Percentiles rank a stretch among this genome's conserved stretches.
phyloP scores from a whole-genome alignment of 2,329 filamentous ascomycete species.

The Stachybotrys chartarum region DNA sequence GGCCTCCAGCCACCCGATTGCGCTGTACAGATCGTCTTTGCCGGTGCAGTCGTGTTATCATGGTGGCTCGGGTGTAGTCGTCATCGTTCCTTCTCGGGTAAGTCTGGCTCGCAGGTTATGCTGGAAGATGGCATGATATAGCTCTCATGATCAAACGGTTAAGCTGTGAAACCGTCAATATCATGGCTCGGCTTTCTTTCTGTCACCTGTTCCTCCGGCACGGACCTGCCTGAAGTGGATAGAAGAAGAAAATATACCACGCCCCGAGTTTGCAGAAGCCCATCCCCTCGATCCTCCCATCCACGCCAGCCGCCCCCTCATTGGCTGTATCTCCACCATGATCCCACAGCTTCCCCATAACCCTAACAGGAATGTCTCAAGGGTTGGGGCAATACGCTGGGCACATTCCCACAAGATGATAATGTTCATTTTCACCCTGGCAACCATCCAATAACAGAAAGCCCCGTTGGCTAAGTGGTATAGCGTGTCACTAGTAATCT shows the following conservation, averaged over 20 bases:
- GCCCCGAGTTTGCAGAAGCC: background rate
- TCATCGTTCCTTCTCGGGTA: too few species aligned
- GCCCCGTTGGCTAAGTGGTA: conserved; percentile 27
- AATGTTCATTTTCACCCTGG: background rate
- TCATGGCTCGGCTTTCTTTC: background rate
- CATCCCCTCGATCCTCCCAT: too few species aligned
- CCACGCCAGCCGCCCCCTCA: background rate
- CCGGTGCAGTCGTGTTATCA: background rate
- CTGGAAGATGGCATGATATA: too few species aligned
- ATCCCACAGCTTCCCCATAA: background rate
- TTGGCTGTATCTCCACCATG: background rate
- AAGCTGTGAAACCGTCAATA: too few species aligned
- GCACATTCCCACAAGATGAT: background rate
- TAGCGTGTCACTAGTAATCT: conserved; percentile 26
- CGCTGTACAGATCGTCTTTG: background rate
- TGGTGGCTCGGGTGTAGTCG: too few species aligned
- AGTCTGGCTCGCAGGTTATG: too few species aligned
- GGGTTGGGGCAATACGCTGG: too few species aligned
- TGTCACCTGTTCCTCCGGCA: background rate
- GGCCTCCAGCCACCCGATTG: background rate
- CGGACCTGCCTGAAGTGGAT: background rate
- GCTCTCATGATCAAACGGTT: too few species aligned
- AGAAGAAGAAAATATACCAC: background rate
- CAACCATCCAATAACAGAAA: background rate
- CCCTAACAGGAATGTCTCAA: too few species aligned